Conservation (phyloP, 768 basidiomycete species). For the Termitomyces sp. region DNA sequence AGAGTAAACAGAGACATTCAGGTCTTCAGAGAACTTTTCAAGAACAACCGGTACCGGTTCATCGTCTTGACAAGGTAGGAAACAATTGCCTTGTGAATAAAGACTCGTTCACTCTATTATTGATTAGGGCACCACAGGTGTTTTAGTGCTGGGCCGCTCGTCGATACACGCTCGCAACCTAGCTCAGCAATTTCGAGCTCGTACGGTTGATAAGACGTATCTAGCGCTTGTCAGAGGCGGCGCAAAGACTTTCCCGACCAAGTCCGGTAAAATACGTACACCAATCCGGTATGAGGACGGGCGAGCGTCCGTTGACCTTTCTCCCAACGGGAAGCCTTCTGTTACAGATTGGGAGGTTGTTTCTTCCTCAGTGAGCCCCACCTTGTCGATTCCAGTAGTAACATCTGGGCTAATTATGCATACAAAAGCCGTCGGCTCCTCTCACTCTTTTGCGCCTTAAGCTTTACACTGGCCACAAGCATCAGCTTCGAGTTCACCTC, state of each 20-base stretch:
- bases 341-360: constrained; percentile 55
- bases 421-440: constrained; percentile 30
- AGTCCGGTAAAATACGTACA: constrained; percentile 35
- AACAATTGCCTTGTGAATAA: not conserved
- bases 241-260: constrained; percentile 33
- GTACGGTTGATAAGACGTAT: constrained; percentile 51
- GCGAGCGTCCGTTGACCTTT: constrained; percentile 31
- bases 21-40: constrained; percentile 18
- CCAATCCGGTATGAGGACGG: constrained; percentile 42
- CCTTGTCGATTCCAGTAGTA: no score
- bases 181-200: constrained; percentile 46
- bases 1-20: constrained; percentile 1
- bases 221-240: constrained; percentile 60
- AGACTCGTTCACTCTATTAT: not conserved
- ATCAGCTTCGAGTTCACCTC: constrained; percentile 66
- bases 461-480: constrained; percentile 60
- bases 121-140: constrained; percentile 56
- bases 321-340: constrained; percentile 27
- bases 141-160: constrained; percentile 49
- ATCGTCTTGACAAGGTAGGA: constrained; percentile 62
- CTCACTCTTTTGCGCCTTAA: constrained; percentile 52
- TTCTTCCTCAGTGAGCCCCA: constrained; percentile 47
- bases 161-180: constrained; percentile 37
- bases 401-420: constrained; percentile 4
- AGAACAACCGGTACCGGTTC: constrained; percentile 43